phyloP scores from a whole-genome alignment of 2,329 filamentous ascomycete species.

The Pseudogymnoascus sp. region DNA sequence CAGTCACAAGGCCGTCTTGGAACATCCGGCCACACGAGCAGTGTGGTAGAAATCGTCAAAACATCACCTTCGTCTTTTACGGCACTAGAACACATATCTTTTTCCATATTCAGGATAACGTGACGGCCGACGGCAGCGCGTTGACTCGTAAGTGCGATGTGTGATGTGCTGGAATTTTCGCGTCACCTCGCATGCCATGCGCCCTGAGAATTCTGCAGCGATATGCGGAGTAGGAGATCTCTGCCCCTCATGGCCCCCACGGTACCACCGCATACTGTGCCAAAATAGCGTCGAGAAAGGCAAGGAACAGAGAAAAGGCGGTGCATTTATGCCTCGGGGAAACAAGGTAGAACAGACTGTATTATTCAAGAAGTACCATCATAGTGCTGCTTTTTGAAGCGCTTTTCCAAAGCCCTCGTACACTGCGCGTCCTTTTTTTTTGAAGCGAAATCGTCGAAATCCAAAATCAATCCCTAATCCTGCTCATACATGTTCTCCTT shows the following conservation, averaged over 20 bases:
- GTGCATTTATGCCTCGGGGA: not conserved
- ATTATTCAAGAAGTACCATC: not conserved
- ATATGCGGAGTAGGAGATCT: slow-evolving; percentile 4
- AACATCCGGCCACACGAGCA: not conserved
- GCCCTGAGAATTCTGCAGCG: slow-evolving; percentile 8
- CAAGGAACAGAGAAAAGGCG: not conserved
- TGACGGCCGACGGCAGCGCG: not conserved
- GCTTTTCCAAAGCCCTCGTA: slow-evolving; percentile 4
- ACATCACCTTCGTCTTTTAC: not conserved
- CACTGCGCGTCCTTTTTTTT: slow-evolving; percentile 1
- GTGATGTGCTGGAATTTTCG: slow-evolving; percentile 6
- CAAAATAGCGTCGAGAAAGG: not conserved
- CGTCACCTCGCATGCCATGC: slow-evolving; percentile 7
- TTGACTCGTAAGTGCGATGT: slow-evolving; percentile 1
- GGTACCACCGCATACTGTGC: not conserved
- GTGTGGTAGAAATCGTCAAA: not conserved
- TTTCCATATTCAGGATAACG: not conserved
- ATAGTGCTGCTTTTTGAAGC: not conserved
- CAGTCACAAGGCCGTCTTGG: not conserved
- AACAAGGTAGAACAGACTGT: slow-evolving; percentile 3
- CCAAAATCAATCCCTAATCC: slow-evolving; percentile 6
- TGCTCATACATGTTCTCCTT: slow-evolving; percentile 8
- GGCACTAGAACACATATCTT: not conserved
- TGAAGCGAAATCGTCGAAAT: not conserved
- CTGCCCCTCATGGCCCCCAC: not conserved